These are phyloP conservation scores for Ganoderma sinense DNA, from an alignment of 1,284 basidiomycete species.

Conservation along the genomic window DNA sequence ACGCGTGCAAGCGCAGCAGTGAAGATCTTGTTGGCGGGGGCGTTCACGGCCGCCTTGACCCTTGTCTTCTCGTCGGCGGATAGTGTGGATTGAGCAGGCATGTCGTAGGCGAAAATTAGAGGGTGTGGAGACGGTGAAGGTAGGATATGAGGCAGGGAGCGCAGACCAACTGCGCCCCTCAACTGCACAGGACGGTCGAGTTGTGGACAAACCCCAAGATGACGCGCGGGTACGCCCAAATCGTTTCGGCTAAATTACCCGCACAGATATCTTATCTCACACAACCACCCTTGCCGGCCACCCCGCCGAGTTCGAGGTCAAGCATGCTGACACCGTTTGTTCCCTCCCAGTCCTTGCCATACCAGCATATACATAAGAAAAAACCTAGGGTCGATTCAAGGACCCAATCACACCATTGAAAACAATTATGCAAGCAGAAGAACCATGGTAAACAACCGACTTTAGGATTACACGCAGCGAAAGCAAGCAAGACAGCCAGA, in stretches of 20 bases:
- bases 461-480: constrained; percentile 13
- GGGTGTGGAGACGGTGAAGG: not conserved
- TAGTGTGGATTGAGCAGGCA: constrained; percentile 78
- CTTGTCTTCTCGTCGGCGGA: constrained; percentile 79
- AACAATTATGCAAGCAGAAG: not conserved
- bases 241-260: constrained; percentile 19
- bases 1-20: constrained; percentile 84
- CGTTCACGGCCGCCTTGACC: constrained; percentile 72
- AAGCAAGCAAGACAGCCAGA: constrained; percentile 20
- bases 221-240: constrained; percentile 19
- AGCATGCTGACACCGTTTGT: not conserved
- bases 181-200: constrained; percentile 23
- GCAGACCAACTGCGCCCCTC: constrained; percentile 26
- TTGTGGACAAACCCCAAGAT: constrained; percentile 12
- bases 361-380: not conserved
- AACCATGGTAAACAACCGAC: not conserved
- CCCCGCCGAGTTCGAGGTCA: not conserved
- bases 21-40: constrained; percentile 73
- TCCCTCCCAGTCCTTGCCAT: too few species aligned
- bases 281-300: not conserved
- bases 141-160: constrained; percentile 22
- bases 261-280: not conserved
- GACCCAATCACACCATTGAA: not conserved
- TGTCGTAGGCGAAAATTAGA: constrained; percentile 37
- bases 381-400: too few species aligned